Conservation (phyloP, 1,284 basidiomycete genomes). For the Moesziomyces sp. region DNA sequence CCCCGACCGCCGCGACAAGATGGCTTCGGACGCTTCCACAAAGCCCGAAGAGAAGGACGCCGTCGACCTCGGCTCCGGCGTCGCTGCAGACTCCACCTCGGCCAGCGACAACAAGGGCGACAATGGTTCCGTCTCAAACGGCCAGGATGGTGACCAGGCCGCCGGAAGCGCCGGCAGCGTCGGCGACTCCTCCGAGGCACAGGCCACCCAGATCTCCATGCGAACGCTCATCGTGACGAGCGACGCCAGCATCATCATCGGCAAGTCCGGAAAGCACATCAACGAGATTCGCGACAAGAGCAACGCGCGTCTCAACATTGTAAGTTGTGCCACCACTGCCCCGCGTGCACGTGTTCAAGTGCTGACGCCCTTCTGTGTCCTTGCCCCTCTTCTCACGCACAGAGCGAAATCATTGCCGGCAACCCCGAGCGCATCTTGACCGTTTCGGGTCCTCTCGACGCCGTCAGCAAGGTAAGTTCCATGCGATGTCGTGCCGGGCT, state of each 20-base stretch:
- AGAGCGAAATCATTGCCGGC: slow-evolving; percentile 71
- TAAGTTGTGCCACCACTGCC: slow-evolving; percentile 23
- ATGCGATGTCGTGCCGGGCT: no score
- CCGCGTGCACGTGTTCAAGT: no score
- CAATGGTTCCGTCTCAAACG: slow-evolving; percentile 31
- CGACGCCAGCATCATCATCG: slow-evolving; percentile 99
- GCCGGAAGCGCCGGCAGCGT: slow-evolving; percentile 34
- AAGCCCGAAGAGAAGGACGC: slow-evolving; percentile 50
- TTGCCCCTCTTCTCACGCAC: neutral
- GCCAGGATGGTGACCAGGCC: slow-evolving; percentile 29
- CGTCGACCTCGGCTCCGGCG: slow-evolving; percentile 50
- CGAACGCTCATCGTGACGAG: slow-evolving; percentile 89
- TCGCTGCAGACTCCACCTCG: slow-evolving; percentile 34
- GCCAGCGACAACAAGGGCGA: slow-evolving; percentile 41
- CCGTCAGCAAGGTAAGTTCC: slow-evolving; percentile 89
- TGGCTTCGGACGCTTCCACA: slow-evolving; percentile 40
- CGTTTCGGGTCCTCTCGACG: slow-evolving; percentile 95
- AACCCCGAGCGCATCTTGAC: slow-evolving; percentile 98
- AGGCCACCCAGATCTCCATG: slow-evolving; percentile 62
- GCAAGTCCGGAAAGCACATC: slow-evolving; percentile 93
- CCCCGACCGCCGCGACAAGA: slow-evolving; percentile 15
- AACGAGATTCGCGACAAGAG: slow-evolving; percentile 99
- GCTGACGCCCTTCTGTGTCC: neutral
- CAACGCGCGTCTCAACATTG: slow-evolving; percentile 76
- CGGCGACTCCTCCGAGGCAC: slow-evolving; percentile 43